A percentile compares a stretch with the other conserved stretches of the same genome.
Evolutionary conservation across 257 asterid species (phyloP).

Genomic region (Marsdenia floribunda): DNA sequence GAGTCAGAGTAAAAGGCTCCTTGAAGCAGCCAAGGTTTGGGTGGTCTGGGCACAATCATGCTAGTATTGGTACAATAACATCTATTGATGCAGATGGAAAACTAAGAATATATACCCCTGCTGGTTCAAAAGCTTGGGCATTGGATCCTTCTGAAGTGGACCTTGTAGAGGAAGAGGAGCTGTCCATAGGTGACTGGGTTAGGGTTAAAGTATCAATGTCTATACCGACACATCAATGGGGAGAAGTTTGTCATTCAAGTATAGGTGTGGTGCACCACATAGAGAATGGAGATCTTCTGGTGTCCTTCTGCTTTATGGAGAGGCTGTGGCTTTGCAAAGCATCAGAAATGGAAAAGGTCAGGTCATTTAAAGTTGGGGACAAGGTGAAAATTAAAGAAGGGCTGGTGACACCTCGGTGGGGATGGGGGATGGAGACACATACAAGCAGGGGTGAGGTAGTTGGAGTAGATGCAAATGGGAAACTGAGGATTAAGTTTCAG

Average conservation of each 20-base stretch:
- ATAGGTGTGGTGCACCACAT: conserved; percentile 90
- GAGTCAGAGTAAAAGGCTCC: conserved; percentile 49
- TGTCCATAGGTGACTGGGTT: conserved; percentile 75
- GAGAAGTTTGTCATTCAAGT: conserved; percentile 63
- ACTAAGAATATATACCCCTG: conserved; percentile 82
- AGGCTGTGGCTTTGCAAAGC: conserved; percentile 86
- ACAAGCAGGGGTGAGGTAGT: conserved; percentile 88
- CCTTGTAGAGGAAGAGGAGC: conserved; percentile 60
- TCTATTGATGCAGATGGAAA: conserved; percentile 92
- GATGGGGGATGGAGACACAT: conserved; percentile 99
- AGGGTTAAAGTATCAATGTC: conserved; percentile 53
- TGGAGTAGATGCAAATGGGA: conserved; percentile 94
- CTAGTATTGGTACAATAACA: conserved; percentile 68
- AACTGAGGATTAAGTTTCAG: conserved; percentile 79
- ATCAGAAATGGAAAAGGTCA: conserved; percentile 62
- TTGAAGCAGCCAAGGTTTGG: conserved; percentile 89
- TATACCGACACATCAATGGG: conserved; percentile 88
- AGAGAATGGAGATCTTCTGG: conserved; percentile 82
- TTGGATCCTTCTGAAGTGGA: conserved; percentile 93
- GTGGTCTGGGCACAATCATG: conserved; percentile 91
- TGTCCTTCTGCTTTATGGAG: conserved; percentile 87
- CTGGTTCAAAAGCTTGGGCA: conserved; percentile 82
- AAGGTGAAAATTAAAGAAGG: conserved; percentile 78
- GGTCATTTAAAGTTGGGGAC: conserved; percentile 68
- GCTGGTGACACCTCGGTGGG: conserved; percentile 88